Conservation (phyloP, 2,329 filamentous ascomycete species). For the Pyrenophora seminiperda region DNA sequence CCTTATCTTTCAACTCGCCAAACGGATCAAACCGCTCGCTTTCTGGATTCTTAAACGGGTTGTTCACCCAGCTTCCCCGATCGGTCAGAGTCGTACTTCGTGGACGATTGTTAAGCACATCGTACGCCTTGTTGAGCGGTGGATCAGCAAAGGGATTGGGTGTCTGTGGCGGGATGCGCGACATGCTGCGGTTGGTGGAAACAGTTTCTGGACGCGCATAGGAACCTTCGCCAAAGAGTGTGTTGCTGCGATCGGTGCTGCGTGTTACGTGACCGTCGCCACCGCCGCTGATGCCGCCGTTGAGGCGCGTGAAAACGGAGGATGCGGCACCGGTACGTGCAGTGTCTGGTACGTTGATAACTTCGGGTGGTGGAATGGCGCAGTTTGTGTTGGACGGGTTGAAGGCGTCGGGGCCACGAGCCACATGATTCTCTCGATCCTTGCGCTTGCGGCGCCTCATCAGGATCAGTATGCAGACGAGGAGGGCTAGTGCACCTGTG, state of each 20-base stretch:
- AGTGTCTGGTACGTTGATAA: constrained; percentile 28
- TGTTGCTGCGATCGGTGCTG: constrained; percentile 30
- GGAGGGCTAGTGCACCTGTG: constrained; percentile 35
- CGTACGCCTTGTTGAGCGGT: constrained; percentile 45
- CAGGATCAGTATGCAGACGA: constrained; percentile 29
- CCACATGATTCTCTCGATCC: constrained; percentile 18
- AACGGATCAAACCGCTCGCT: constrained; percentile 47
- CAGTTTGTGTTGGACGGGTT: constrained; percentile 31
- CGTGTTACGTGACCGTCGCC: constrained; percentile 27
- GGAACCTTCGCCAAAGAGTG: constrained; percentile 33
- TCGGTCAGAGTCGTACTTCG: constrained; percentile 44
- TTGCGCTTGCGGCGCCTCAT: constrained; percentile 32
- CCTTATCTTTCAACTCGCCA: constrained; percentile 44
- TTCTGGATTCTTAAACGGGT: constrained; percentile 43
- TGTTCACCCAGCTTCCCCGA: constrained; percentile 41
- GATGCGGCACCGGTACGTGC: constrained; percentile 23
- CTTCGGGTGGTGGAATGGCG: constrained; percentile 22
- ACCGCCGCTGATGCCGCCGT: not conserved
- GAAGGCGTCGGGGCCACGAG: constrained; percentile 34
- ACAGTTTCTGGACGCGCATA: constrained; percentile 43
- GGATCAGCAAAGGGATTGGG: constrained; percentile 46
- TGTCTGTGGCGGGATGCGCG: constrained; percentile 23
- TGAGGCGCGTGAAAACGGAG: constrained; percentile 18
- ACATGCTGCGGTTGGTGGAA: constrained; percentile 29
- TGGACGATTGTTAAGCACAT: constrained; percentile 40